Evolutionary conservation across 352 stramenopile species (phyloP), one percentile per base, ranked within the genome.

Genomic region (Albugo candida): DNA sequence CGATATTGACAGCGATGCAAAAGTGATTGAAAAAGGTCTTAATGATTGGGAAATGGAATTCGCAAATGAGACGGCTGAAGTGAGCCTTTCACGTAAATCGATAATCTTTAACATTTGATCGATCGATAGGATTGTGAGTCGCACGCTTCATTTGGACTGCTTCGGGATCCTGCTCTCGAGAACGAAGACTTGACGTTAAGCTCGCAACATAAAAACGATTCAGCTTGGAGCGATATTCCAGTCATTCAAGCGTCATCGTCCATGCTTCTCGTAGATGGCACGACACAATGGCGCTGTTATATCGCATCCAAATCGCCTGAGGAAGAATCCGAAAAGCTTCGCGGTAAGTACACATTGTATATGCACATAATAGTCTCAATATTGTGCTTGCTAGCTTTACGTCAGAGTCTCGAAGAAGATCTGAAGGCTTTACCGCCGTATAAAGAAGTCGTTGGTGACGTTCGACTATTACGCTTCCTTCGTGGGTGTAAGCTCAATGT

Each of bases 401-500:
- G 64, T 5, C 54, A 58, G 52, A 79, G 70, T 13, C 58, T 86
- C 13, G 65, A 81, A 43, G 67, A 79, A 6, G 70, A 82, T 24
- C 49, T 83, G 1, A 76, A 65, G 41, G 41, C 41, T 27, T 52
- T 58, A 14, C 49, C 49, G 20, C 66, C 70, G 47, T 75, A 65
- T 39, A 45, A 51, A 13, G 68, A 83, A 45, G 49, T 81, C 10
- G 64, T 76, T 12, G 67, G 69, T 2, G 65, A 82, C 41, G 59
- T 86, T 18, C 70, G 69, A 2, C 45, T 86, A 20, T 49, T 86
- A 21, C 73, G 73, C 10, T 83, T 86, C 47, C 51, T 86, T 37
- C 70, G 73, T 13, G 70, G 73, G 1, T 54, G 83, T 53, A 86
- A 83, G 54, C 68, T 76, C 63, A 80, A 86, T 36, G 73, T 83